Base-by-base conservation (phyloP, 2,329 filamentous ascomycete genomes). In the Elsinoe australis region DNA sequence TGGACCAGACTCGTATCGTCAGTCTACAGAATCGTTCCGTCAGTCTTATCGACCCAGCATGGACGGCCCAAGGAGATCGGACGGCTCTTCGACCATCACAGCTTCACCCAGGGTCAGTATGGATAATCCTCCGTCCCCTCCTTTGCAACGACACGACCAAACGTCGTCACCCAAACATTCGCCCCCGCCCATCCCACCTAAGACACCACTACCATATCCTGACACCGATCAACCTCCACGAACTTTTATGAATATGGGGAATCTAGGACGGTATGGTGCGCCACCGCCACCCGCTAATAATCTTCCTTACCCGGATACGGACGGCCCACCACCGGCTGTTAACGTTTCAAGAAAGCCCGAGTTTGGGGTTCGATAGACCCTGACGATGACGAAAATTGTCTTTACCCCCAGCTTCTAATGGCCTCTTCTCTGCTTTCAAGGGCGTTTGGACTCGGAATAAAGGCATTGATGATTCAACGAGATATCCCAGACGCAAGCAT, bases 301-400 rank as follows among this genome's bases (percentile, higher is more conserved):
- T 14, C 74, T 86, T 26, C 88, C 88, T 1, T 95, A 95, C 63
- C 90, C 90, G 0, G 67, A 86, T 39, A 82, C 80, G 36, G 84
- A 94, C 58, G 85, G 83, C 19, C 82, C 84, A 21, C 89, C 90
- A 14, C 90, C 90, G 2, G 72, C 78, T 5, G 87, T 94, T 5
- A 94, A 94, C 59, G 85, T 87, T 75, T 81, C 84, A 35, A 79
- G 82, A 56, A 95, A 95, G 64, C 90, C 90, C 1, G 82, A 85
- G 41, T 86, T 82, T 57, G 73, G 71, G 49, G 69, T 72, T 34
- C 68, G 74, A 52, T 75, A 55, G n/a, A n/a, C n/a, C n/a, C n/a
- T n/a, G n/a, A n/a, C n/a, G n/a, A n/a, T n/a, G n/a, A n/a, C n/a
- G n/a, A n/a, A n/a, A n/a, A n/a, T n/a, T n/a, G n/a, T n/a, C n/a